A percentile compares a stretch with the other conserved stretches of the same genome.
Conservation (phyloP, 2,329 filamentous ascomycete genomes). For the Paraphoma chrysanthemicola region DNA sequence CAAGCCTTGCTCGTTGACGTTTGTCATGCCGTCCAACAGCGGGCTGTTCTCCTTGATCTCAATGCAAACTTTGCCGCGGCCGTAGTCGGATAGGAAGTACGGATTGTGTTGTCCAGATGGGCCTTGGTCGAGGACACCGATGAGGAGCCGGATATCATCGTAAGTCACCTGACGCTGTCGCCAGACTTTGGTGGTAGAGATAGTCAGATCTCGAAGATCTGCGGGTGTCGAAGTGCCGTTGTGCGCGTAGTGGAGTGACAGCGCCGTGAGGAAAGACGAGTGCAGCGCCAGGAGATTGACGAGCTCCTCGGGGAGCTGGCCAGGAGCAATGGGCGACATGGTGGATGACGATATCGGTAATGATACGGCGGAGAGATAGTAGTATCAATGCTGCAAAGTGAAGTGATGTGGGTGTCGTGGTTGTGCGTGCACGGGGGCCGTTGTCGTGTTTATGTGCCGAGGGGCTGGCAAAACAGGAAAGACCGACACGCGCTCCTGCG, state of each 20-base stretch:
- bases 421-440: conserved; percentile 14
- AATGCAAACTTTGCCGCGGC: conserved; percentile 51
- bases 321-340: conserved; percentile 41
- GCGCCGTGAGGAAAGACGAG: conserved; percentile 57
- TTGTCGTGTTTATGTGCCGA: conserved; percentile 33
- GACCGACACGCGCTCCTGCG: conserved; percentile 24
- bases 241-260: conserved; percentile 59
- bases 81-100: conserved; percentile 53
- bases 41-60: conserved; percentile 44
- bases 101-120: conserved; percentile 38
- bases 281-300: conserved; percentile 55
- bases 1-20: conserved; percentile 55
- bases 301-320: conserved; percentile 50
- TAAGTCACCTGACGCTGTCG: conserved; percentile 54
- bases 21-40: conserved; percentile 32
- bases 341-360: conserved; percentile 23
- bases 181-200: conserved; percentile 53
- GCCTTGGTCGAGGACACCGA: conserved; percentile 49
- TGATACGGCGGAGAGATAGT: conserved; percentile 27
- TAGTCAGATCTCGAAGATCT: conserved; percentile 49
- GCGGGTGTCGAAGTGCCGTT: conserved; percentile 55
- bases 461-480: conserved; percentile 35
- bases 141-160: conserved; percentile 54
- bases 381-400: conserved; percentile 25
- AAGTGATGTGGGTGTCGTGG: conserved; percentile 17